phyloP scores from a whole-genome alignment of 768 basidiomycete species.

The Rossbeevera mucosa region DNA sequence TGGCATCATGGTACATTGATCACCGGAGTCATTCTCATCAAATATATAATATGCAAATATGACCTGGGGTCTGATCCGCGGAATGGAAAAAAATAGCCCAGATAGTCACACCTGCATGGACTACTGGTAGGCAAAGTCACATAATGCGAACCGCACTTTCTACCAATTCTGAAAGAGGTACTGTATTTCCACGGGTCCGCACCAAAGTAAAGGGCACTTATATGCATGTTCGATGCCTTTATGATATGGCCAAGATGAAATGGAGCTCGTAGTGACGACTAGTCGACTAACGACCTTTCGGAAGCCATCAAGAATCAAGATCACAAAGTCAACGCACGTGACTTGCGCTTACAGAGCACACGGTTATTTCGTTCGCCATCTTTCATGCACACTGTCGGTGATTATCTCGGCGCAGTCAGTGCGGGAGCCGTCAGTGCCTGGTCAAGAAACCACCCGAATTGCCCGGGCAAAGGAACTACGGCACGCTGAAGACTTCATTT shows the following conservation, averaged over 20 bases:
- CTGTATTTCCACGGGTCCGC: background rate
- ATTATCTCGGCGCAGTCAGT: background rate
- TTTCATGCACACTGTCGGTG: background rate
- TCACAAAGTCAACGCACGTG: slow-evolving; percentile 17
- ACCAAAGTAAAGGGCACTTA: background rate
- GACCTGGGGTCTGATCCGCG: background rate
- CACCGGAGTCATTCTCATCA: background rate
- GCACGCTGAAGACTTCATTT: background rate
- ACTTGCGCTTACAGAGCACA: background rate
- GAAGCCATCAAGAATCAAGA: no score
- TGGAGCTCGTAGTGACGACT: background rate
- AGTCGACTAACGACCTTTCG: background rate
- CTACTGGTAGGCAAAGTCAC: background rate
- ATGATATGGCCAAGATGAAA: background rate
- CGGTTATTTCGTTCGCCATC: background rate
- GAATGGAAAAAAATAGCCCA: background rate
- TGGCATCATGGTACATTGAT: background rate
- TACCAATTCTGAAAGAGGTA: background rate
- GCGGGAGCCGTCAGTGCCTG: background rate
- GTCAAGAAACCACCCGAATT: background rate
- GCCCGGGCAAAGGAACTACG: background rate
- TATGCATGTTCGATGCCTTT: background rate
- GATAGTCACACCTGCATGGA: background rate
- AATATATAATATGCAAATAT: background rate
- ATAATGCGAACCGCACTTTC: background rate